Conservation (phyloP, 768 basidiomycete species). For the Boletus fagicola region DNA sequence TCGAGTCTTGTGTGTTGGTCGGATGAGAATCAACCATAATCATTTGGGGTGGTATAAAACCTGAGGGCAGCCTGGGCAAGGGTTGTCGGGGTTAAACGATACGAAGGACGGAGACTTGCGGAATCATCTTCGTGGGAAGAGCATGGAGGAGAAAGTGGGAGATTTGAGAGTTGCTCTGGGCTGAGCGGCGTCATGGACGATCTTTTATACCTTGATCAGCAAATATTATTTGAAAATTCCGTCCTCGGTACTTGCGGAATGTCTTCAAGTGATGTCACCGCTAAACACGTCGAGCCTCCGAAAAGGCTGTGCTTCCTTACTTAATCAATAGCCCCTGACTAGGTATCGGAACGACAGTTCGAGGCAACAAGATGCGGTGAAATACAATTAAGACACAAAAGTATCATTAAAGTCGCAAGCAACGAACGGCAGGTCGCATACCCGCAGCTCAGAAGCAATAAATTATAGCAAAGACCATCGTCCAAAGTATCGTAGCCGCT, state of each 20-base stretch:
- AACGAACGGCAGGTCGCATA: background rate
- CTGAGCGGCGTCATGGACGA: background rate
- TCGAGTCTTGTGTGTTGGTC: background rate
- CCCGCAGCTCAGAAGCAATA: background rate
- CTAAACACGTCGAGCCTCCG: background rate
- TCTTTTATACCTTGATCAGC: background rate
- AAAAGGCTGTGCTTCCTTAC: background rate
- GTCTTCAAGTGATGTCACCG: background rate
- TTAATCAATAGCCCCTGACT: background rate
- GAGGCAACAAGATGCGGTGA: background rate
- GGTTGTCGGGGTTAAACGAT: no score
- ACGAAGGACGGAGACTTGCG: background rate
- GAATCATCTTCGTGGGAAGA: background rate
- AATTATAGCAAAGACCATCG: background rate
- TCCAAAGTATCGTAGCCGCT: background rate
- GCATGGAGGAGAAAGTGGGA: background rate
- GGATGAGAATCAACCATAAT: background rate
- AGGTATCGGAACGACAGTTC: background rate
- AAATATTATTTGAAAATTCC: no score
- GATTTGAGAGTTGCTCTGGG: background rate
- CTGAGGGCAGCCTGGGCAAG: no score
- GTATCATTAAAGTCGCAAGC: background rate
- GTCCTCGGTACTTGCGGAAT: background rate
- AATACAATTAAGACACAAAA: background rate
- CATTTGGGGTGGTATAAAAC: background rate